Base-by-base conservation (phyloP, 2,329 filamentous ascomycete genomes). In the Aspergillus unguis region DNA sequence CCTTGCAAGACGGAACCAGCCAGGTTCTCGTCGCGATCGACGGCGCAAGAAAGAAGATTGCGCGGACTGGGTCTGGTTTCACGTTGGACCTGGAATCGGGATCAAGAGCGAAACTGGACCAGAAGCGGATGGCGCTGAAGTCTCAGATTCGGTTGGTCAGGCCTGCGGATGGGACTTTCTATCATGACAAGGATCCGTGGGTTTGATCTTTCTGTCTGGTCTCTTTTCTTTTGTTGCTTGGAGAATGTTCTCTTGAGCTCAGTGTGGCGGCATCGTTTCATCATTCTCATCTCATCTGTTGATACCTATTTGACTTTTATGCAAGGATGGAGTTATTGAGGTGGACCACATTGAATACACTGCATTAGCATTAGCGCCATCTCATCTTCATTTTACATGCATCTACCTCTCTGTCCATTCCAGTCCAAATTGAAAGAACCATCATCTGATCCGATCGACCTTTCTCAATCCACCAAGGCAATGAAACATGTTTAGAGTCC, bases 91-190 rank as follows among this genome's bases (percentile, higher is more conserved):
- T 36, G n/a, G 6, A 31, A 3, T 23, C 33, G 10, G 62, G 26
- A 26, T 26, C 57, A 10, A 62, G 65, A 37, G 60, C 65, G 9
- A 64, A 66, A 26, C 65, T 69, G 10, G 68, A 74, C 48, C 69
- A 68, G 29, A 61, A 70, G 26, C 64, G 69, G 32, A 66, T 65
- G 47, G 63, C 66, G 44, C 49, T 76, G 48, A 75, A 75, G 59
- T 64, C 70, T 23, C 68, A 71, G 44, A 76, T 75, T 43, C 69
- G 65, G 42, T 28, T 75, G 26, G 62, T 75, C 31, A 71, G 72
- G 4, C 70, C 71, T 9, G 63, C 69, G 5, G 68, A 71, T 36
- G 17, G 17, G 17, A 17, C 62, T 67, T 3, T 63, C 66, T 48
- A 60, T 7, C 63, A 60, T 25, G 50, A 40, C 32, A 48, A 54